Evolutionary conservation across 2,329 filamentous ascomycete genomes (phyloP), one percentile per base, ranked within the genome.

Genomic region (Stemphylium beticola): DNA sequence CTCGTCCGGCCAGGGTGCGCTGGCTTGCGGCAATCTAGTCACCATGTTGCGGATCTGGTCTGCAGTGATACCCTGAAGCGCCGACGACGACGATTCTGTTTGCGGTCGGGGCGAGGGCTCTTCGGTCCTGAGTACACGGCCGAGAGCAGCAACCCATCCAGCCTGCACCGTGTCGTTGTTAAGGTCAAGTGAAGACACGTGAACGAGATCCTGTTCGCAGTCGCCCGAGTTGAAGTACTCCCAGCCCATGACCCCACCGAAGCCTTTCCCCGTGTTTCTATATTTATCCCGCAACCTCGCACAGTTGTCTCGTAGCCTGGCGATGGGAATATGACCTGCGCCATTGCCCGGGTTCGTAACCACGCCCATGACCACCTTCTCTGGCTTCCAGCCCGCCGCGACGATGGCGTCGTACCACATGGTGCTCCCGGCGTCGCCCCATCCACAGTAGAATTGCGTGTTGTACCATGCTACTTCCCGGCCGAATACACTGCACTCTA

Each of bases 241-340:
- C 93, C 93, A 97, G 2, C 92, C 92, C 87, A 95, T 95, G 6
- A 97, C 87, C 0, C 93, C 93, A 0, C 92, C 93, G 72, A 96
- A 95, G 1, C 78, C 78, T 1, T 49, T 61, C 1, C 69, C 67
- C 0, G 64, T 45, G n/a, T 52, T 52, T 11, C 60, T 83, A 65
- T 90, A 90, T 54, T 81, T 81, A 32, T 83, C 78, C 32, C 82
- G 77, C 60, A 92, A 70, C 36, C 79, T 69, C 26, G 80, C 79
- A 39, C 92, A 72, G 17, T 88, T 84, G 15, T 79, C 77, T 10
- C 81, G 80, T 20, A 91, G 76, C 12, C 80, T 73, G 40, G 83
- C 80, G 53, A 85, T 82, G 1, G 83, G 80, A 1, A 93, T 85
- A 42, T 77, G 53, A 78, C 91, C 74, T 70, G 81, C 66, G 8